These are phyloP conservation scores for Fraxinus ornus DNA, from an alignment of 305 asterid species.

Conservation along the genomic window DNA sequence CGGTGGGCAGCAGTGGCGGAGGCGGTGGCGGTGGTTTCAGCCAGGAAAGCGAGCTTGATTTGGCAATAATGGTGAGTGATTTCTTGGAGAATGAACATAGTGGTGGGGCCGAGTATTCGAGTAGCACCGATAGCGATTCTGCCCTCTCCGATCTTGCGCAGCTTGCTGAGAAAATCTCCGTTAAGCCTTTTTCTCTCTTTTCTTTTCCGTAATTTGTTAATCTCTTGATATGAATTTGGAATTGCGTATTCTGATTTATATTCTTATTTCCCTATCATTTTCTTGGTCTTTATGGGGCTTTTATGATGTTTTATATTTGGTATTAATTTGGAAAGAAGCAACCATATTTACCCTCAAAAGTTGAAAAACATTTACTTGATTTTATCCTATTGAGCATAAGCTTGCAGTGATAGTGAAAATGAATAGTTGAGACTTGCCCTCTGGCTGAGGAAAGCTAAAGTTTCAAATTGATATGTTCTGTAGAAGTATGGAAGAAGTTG, in stretches of 20 bases:
- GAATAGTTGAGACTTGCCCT: background rate
- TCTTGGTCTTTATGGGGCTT: background rate
- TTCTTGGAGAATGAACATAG: conserved; percentile 69
- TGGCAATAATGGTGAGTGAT: conserved; percentile 74
- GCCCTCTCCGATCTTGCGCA: conserved; percentile 48
- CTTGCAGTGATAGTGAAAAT: background rate
- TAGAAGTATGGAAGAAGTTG: background rate
- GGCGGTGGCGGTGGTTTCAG: conserved; percentile 51
- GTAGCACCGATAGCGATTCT: conserved; percentile 72
- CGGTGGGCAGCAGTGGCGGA: conserved; percentile 29
- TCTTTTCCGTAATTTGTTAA: background rate
- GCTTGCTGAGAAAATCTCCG: conserved; percentile 63
- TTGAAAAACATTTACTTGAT: background rate
- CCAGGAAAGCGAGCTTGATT: conserved; percentile 69
- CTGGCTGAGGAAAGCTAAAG: background rate
- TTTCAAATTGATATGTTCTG: background rate
- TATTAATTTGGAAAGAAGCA: background rate
- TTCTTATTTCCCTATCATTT: background rate
- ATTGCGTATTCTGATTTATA: background rate
- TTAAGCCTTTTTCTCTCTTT: conserved; percentile 29
- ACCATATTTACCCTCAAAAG: background rate
- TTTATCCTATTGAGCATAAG: background rate
- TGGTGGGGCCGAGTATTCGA: conserved; percentile 47
- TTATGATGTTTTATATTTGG: background rate
- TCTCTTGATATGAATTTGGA: background rate